Conservation (phyloP, 768 basidiomycete genomes). For the Lentinula sp. region DNA sequence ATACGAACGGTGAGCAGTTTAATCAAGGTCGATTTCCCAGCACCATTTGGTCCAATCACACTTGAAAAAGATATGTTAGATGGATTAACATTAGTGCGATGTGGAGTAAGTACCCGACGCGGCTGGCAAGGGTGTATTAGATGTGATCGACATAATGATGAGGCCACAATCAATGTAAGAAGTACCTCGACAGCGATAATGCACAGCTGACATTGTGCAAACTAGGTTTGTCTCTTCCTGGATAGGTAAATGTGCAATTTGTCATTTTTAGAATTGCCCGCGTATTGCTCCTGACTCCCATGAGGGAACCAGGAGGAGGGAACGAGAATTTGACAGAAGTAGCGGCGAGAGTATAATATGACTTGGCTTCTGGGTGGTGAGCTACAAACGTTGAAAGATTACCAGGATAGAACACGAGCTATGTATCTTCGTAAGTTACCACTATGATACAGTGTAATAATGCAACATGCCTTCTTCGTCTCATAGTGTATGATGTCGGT, state of each 20-base stretch:
- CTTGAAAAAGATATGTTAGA: not conserved
- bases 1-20: conserved; percentile 77
- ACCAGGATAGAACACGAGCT: conserved; percentile 92
- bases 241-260: conserved; percentile 92
- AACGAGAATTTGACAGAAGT: conserved; percentile 93
- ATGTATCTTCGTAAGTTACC: conserved; percentile 10
- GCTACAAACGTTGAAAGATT: conserved; percentile 89
- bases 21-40: conserved; percentile 94
- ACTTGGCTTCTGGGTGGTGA: conserved; percentile 87
- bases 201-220: conserved; percentile 87
- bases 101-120: conserved; percentile 50
- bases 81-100: not conserved
- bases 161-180: conserved; percentile 6
- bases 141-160: conserved; percentile 11
- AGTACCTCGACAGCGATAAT: conserved; percentile 83
- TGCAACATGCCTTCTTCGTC: conserved; percentile 64
- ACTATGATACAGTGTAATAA: conserved; percentile 3
- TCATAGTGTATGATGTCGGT: conserved; percentile 98
- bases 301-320: conserved; percentile 91
- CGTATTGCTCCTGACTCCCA: conserved; percentile 96
- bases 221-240: conserved; percentile 74
- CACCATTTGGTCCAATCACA: conserved; percentile 89
- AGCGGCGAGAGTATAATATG: conserved; percentile 94
- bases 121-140: conserved; percentile 39
- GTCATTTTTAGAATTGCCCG: conserved; percentile 91